Evolutionary conservation across 208 protist genomes (phyloP), one percentile per base, ranked within the genome.

Genomic region (Blastocrithidia nonstop): DNA sequence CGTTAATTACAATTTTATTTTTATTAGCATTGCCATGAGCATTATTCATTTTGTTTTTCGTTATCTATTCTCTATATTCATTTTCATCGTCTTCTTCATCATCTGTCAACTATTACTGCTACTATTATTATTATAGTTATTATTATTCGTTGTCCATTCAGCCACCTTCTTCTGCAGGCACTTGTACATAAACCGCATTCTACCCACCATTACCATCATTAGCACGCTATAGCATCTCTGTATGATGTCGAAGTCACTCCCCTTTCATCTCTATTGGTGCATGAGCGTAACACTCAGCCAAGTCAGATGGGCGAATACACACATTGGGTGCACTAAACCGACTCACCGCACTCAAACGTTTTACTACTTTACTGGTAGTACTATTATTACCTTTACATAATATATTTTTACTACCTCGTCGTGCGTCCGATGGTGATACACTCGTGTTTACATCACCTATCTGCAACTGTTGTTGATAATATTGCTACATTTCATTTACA

Each of bases 111-210:
- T 4, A 1, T 25, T 29, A 19, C 23, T 26, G 16, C 3, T 16
- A 0, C n/a, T 32, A n/a, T 42, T 33, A 1, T 25, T 16, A n/a
- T 17, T 7, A 1, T 35, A 39, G 8, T n/a, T n/a, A n/a, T n/a
- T n/a, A n/a, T n/a, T 26, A 50, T 3, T 27, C 27, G 27, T 25
- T 26, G n/a, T 55, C 44, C 19, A 67, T 15, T 25, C 32, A 17
- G n/a, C 77, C 77, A 31, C 72, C 80, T 32, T 86, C 69, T 35
- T 83, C 72, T 13, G 46, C 56, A 5, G 72, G 57, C 16, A 90
- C 71, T 3, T 37, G 6, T 17, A 61, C 55, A 25, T 81, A 60
- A 9, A 69, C 35, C 9, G 71, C 54, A 19, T 54, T 64, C 8
- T 80, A 68, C 11, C 29, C 29, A 16, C 72, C 66, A n/a, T 52